Conservation (phyloP, 2,329 filamentous ascomycete genomes). For the Karstenula rhodostoma region DNA sequence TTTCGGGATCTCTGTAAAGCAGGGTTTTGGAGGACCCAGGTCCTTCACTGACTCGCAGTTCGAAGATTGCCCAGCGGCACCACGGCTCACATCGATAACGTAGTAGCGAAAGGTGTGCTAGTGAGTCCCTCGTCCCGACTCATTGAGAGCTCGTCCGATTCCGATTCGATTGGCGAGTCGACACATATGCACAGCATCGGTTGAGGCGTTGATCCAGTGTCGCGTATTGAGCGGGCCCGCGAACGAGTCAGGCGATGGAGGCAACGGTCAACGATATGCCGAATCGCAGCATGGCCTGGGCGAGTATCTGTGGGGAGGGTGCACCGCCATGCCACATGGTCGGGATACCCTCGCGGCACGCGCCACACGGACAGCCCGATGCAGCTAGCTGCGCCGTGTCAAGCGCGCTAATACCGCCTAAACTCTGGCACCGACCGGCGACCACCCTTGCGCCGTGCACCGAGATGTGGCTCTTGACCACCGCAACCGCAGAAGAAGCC, state of each 20-base stretch:
- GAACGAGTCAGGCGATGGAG: too few species aligned
- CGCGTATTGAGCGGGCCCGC: background rate
- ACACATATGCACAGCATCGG: background rate
- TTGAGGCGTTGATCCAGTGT: background rate
- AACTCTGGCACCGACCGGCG: slow-evolving; percentile 8
- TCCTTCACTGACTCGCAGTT: too few species aligned
- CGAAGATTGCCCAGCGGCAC: too few species aligned
- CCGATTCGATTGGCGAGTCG: background rate
- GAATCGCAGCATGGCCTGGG: background rate
- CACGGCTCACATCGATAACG: too few species aligned
- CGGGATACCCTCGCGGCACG: slow-evolving; percentile 7
- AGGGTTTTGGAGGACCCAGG: too few species aligned
- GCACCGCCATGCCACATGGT: background rate
- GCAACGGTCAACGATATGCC: too few species aligned
- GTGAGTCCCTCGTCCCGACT: too few species aligned
- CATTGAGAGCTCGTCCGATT: too few species aligned
- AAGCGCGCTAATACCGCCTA: slow-evolving; percentile 13
- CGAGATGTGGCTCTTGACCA: slow-evolving; percentile 15
- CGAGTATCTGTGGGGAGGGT: background rate
- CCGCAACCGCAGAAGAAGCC: slow-evolving; percentile 13
- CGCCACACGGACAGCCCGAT: slow-evolving; percentile 1
- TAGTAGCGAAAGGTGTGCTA: too few species aligned
- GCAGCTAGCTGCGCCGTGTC: background rate
- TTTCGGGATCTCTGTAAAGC: too few species aligned
- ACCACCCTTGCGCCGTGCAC: slow-evolving; percentile 14